These are phyloP conservation scores for Cyclotella cryptica DNA, from an alignment of 108 stramenopile genomes.

Conservation along the genomic window DNA sequence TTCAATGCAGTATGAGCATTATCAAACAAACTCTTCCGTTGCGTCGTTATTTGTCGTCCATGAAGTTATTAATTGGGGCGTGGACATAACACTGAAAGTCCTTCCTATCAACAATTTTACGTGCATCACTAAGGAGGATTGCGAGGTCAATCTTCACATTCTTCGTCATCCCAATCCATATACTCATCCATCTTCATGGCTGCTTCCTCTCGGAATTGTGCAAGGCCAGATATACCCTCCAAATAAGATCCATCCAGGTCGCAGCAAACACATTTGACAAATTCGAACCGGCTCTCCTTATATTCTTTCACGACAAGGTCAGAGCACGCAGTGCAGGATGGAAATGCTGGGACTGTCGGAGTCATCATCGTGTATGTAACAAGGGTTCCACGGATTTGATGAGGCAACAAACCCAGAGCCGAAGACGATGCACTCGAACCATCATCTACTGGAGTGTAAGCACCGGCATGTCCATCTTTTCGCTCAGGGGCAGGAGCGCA, in stretches of 20 bases:
- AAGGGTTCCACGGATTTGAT: constrained; percentile 95
- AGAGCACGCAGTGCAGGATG: constrained; percentile 93
- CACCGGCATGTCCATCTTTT: constrained; percentile 11
- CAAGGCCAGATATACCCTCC: constrained; percentile 80
- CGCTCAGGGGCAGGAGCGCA: constrained; percentile 62
- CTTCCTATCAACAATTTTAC: too few species aligned
- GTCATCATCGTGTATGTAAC: constrained; percentile 92
- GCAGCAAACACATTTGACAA: constrained; percentile 83
- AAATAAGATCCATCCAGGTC: constrained; percentile 76
- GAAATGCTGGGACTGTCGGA: constrained; percentile 90
- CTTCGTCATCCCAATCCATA: constrained; percentile 59
- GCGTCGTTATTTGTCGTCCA: too few species aligned
- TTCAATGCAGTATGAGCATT: too few species aligned
- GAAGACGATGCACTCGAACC: constrained; percentile 43
- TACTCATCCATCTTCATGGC: constrained; percentile 53
- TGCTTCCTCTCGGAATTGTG: constrained; percentile 59
- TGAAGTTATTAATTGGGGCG: too few species aligned
- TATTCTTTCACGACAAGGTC: constrained; percentile 84
- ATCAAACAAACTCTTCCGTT: too few species aligned
- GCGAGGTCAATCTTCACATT: neutral
- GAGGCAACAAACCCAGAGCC: constrained; percentile 84
- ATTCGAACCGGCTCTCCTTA: constrained; percentile 66
- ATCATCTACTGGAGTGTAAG: constrained; percentile 63
- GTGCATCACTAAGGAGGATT: neutral
- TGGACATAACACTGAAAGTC: too few species aligned